Evolutionary conservation across 1,284 basidiomycete species (phyloP), one percentile per base, ranked within the genome.

Genomic region (Moesziomyces globuligerus): DNA sequence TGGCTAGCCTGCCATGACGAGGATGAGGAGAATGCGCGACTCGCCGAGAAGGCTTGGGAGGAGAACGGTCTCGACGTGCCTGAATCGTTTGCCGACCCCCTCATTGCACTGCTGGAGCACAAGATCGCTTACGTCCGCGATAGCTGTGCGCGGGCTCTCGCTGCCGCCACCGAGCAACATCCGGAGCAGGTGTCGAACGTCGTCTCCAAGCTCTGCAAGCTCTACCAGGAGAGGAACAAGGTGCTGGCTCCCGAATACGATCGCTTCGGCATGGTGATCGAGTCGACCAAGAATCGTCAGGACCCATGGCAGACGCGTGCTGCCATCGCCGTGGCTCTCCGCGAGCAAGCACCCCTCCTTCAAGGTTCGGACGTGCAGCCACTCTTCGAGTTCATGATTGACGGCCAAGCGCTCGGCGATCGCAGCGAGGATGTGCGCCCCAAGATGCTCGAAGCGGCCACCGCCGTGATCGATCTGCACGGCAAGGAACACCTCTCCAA

Each of bases 41-140:
- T 98, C 37, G 94, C 94, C 8, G 85, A 86, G 25, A 89, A 90
- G 75, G 83, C 94, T 11, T 98, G 94, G 95, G 94, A 96, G 58
- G 96, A 98, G 76, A 98, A 98, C 75, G 94, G 92, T 11, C 84
- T 98, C 34, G 93, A 98, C 77, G 88, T 96, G 7, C 88, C 91
- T 0, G 91, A 92, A 74, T 83, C 83, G 4, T 96, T 90, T 82
- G 83, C 92, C 1, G 81, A 83, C 2, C 85, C 86, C 40, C 84
- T 98, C 17, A 81, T 93, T 10, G 82, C 84, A 0, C 91, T 89
- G 78, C 86, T 98, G 23, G 90, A 88, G 26, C 92, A 98, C 77
- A 87, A 90, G 0, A 89, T 91, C 76, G 86, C 86, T 3, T 94
- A 94, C 72, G 93, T 95, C 26, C 89, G 96, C 25, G 85, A 86